Evolutionary conservation across 257 asterid species (phyloP).

Genomic region (Scutellaria baicalensis): DNA sequence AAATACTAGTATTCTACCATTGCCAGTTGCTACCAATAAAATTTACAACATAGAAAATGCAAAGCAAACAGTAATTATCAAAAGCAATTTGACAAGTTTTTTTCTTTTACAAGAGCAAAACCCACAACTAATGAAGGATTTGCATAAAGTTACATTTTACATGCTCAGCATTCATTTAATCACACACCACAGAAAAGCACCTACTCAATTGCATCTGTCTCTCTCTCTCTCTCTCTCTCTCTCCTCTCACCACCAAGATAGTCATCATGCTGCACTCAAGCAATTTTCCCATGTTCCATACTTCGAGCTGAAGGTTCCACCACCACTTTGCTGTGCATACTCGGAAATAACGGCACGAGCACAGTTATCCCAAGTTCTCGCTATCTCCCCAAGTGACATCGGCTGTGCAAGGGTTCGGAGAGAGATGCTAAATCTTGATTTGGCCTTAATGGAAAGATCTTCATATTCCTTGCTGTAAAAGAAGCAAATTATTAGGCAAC

Average conservation of each 20-base stretch:
- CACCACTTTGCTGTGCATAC: conserved; percentile 70
- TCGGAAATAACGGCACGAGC: conserved; percentile 64
- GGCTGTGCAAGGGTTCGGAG: conserved; percentile 69
- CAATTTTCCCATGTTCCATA: conserved; percentile 84
- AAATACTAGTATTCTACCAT: no score
- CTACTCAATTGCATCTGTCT: neutral
- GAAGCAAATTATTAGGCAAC: neutral
- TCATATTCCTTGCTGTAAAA: conserved; percentile 65
- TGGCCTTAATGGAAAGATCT: conserved; percentile 63
- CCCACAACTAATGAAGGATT: neutral
- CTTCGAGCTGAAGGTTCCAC: conserved; percentile 82
- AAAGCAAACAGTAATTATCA: no score
- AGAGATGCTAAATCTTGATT: conserved; percentile 65
- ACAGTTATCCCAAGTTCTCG: conserved; percentile 74
- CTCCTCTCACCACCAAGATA: neutral
- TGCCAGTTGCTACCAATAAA: no score
- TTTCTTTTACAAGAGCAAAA: neutral
- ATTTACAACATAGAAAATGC: no score
- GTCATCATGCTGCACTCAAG: conserved; percentile 47
- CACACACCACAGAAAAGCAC: neutral
- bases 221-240: neutral
- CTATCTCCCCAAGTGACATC: conserved; percentile 69
- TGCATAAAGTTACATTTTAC: no score
- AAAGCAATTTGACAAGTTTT: no score
- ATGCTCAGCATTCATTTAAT: no score